Evolutionary conservation across 192 early-diverging fungal genomes (phyloP), one percentile per base, ranked within the genome.

Genomic region (Physocladia obscura): DNA sequence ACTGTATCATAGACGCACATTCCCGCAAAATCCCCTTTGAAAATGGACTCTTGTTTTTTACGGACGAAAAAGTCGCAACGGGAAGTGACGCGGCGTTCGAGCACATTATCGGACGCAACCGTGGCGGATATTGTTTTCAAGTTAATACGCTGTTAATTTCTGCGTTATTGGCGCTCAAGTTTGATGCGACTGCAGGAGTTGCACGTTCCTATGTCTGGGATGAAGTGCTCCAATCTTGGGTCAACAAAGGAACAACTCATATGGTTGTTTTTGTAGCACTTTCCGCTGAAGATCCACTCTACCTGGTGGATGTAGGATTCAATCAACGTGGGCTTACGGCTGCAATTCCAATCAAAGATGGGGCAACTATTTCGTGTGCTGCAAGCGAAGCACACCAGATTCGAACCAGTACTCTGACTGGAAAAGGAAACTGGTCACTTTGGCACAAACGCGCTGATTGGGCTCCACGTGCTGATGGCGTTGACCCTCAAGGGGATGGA

Each of bases 91-190:
- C 11, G 15, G 17, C 37, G 17, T 2, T 34, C 37, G 30, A 27
- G 19, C 32, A 17, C 8, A 19, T 59, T 11, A 36, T 59, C 6
- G 17, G 19, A 6, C 17, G 37, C 32, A 13, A 35, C 2, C 57
- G 57, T 35, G 57, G 57, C 15, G 57, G 57, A 1, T 59, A 59
- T 36, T 59, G 57, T 24, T 59, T 59, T 36, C 57, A 59, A 36
- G 17, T 21, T 0, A 59, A 59, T 36, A 35, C 57, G 57, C 5
- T 59, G 35, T 36, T 59, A 19, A 17, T 59, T 2, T 35, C 57
- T 59, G 57, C 57, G 24, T 35, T 59, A 17, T 24, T 0, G 29
- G 32, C 29, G 15, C 34, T 59, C 17, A 36, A 36, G 26, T 59
- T 35, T 24, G 15, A 17, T 2, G 57, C 34, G 17, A 35, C 27